A percentile compares a stretch with the other conserved stretches of the same genome.
Conservation (phyloP, 169 alveolate genomes). For the Plasmodium falciparum region DNA sequence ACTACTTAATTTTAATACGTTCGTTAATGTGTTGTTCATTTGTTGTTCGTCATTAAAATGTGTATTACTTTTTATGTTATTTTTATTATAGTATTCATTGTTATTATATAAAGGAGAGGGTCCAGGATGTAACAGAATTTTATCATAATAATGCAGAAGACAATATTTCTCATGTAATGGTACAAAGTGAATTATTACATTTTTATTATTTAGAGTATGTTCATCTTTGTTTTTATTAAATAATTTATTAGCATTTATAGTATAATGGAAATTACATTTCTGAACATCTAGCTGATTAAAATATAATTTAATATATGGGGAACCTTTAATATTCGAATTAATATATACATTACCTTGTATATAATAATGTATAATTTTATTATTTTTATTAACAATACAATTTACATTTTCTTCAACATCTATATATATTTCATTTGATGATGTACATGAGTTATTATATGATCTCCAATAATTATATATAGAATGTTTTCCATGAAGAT, state of each 20-base stretch:
- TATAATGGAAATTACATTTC: conserved; percentile 47
- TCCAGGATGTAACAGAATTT: not conserved
- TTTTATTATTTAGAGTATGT: not conserved
- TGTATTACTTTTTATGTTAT: no score
- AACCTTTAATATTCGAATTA: conserved; percentile 19
- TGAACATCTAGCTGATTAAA: conserved; percentile 26
- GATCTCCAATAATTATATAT: conserved; percentile 53
- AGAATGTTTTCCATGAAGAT: conserved; percentile 13
- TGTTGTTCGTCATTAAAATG: no score
- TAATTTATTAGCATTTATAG: conserved; percentile 24
- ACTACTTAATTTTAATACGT: no score
- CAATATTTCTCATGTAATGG: conserved; percentile 38
- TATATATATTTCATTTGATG: conserved; percentile 50
- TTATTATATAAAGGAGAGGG: not conserved
- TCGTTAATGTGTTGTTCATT: no score
- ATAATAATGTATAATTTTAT: conserved; percentile 25
- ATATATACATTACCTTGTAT: conserved; percentile 47
- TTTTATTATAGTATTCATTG: no score
- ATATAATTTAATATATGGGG: conserved; percentile 21
- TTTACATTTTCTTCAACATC: conserved; percentile 44
- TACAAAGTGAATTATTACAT: conserved; percentile 18
- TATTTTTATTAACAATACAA: conserved; percentile 36
- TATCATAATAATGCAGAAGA: conserved; percentile 30
- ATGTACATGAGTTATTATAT: not conserved
- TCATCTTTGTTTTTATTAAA: not conserved